These are phyloP conservation scores for Diaporthe vexans DNA, from an alignment of 2,329 filamentous ascomycete genomes.

Conservation along the genomic window DNA sequence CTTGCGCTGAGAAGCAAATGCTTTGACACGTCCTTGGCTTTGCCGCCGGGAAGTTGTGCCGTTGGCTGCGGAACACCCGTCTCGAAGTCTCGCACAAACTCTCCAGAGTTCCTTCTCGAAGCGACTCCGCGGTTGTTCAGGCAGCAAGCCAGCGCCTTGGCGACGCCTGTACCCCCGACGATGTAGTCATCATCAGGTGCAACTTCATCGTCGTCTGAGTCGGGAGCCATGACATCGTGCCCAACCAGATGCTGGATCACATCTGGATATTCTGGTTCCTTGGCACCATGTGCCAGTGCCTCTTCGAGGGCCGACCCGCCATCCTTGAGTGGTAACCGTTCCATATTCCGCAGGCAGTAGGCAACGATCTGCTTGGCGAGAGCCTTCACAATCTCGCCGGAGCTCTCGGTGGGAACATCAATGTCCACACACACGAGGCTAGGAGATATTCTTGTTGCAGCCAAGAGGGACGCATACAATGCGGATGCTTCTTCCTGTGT, in stretches of 20 bases:
- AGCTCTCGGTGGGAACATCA: conserved; percentile 84
- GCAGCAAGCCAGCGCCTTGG: conserved; percentile 93
- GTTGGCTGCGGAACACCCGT: conserved; percentile 62
- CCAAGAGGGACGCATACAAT: conserved; percentile 90
- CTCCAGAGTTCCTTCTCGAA: conserved; percentile 66
- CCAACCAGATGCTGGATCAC: conserved; percentile 91
- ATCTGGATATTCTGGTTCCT: conserved; percentile 74
- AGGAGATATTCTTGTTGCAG: conserved; percentile 85
- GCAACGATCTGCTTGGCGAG: conserved; percentile 95
- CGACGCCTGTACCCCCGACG: conserved; percentile 93
- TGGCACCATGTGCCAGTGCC: conserved; percentile 45
- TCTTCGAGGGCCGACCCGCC: conserved; percentile 60
- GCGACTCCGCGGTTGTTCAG: conserved; percentile 83
- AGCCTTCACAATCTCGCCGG: conserved; percentile 92
- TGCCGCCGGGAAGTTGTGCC: conserved; percentile 63
- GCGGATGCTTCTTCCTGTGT: conserved; percentile 94
- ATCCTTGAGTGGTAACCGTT: conserved; percentile 76
- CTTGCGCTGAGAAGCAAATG: conserved; percentile 88
- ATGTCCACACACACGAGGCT: conserved; percentile 92
- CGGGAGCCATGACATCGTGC: conserved; percentile 67
- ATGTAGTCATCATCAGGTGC: conserved; percentile 95
- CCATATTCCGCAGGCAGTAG: conserved; percentile 93
- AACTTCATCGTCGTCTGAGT: conserved; percentile 71
- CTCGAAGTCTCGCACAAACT: conserved; percentile 67
- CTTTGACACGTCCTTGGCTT: conserved; percentile 94